phyloP scores from a whole-genome alignment of 164 flowering plant species.

The Vitis rotundifolia region DNA sequence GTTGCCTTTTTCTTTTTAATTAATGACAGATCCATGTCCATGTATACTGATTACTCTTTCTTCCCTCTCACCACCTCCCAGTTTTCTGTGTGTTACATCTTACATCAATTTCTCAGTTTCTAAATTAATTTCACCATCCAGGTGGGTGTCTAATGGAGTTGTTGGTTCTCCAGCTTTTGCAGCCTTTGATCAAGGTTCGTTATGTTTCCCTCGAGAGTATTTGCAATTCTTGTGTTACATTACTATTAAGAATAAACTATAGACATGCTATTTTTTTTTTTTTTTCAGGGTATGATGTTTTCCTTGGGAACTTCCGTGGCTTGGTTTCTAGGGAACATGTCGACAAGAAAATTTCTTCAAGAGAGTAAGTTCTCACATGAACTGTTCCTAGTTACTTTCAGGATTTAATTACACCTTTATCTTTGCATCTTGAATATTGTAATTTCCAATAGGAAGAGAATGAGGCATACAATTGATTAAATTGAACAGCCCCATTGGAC shows the following conservation, averaged over 20 bases:
- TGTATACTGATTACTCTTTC: no score
- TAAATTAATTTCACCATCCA: constrained; percentile 29
- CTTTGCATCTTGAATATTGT: background rate
- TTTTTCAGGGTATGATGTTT: constrained; percentile 89
- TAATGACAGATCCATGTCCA: no score
- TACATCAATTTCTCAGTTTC: background rate
- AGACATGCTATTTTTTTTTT: background rate
- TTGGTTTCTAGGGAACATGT: constrained; percentile 95
- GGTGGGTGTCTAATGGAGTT: constrained; percentile 98
- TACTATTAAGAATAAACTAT: background rate
- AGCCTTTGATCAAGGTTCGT: constrained; percentile 92
- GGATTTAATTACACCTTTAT: background rate
- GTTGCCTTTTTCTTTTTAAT: no score
- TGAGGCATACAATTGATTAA: no score
- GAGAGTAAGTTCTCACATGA: constrained; percentile 56
- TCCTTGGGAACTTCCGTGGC: constrained; percentile 95
- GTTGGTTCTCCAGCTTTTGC: constrained; percentile 99
- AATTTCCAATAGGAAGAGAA: background rate
- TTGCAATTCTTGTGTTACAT: background rate
- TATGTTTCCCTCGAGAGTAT: background rate
- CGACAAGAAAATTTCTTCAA: constrained; percentile 77
- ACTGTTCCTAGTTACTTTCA: background rate
- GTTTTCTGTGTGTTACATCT: no score
- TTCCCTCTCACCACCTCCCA: no score
- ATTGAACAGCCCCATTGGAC: no score